A percentile compares a stretch with the other conserved stretches of the same genome.
Conservation (phyloP, 768 basidiomycete species). For the Chalciporus piperatus region DNA sequence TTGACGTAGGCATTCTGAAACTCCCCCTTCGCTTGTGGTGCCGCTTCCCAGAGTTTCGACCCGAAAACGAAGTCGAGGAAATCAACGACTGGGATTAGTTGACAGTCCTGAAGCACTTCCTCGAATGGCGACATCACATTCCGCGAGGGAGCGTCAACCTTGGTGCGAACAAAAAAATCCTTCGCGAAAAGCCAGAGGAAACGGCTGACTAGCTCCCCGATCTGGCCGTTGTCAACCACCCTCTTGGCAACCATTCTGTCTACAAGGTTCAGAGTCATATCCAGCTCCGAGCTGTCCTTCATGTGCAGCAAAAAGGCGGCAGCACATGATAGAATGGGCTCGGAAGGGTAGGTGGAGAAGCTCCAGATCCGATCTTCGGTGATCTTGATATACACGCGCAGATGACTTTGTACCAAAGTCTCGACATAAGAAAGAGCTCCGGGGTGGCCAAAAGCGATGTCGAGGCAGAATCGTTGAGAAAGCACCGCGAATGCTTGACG, state of each 20-base stretch:
- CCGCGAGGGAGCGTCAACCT: neutral
- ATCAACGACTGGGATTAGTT: neutral
- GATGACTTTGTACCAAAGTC: slow-evolving; percentile 2
- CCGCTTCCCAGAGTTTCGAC: neutral
- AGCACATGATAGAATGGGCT: slow-evolving; percentile 4
- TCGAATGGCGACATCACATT: no score
- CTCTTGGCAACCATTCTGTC: neutral
- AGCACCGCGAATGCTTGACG: slow-evolving; percentile 1
- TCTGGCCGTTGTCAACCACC: slow-evolving; percentile 1
- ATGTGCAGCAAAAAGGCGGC: neutral
- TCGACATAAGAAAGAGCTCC: neutral
- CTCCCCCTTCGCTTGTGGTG: neutral
- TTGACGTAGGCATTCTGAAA: slow-evolving; percentile 7
- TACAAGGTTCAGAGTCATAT: no score
- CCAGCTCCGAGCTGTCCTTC: neutral
- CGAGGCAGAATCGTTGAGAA: slow-evolving; percentile 5
- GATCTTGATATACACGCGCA: slow-evolving; percentile 1
- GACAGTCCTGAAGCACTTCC: slow-evolving; percentile 2
- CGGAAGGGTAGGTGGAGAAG: slow-evolving; percentile 8
- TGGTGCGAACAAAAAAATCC: slow-evolving; percentile 2
- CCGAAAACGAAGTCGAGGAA: slow-evolving; percentile 10
- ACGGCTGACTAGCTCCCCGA: slow-evolving; percentile 8
- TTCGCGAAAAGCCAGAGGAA: slow-evolving; percentile 6
- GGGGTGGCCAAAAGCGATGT: neutral
- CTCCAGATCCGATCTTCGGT: neutral